Evolutionary conservation across 306 rosid species (phyloP), one percentile per base, ranked within the genome.

Genomic region (Vigna mungo): DNA sequence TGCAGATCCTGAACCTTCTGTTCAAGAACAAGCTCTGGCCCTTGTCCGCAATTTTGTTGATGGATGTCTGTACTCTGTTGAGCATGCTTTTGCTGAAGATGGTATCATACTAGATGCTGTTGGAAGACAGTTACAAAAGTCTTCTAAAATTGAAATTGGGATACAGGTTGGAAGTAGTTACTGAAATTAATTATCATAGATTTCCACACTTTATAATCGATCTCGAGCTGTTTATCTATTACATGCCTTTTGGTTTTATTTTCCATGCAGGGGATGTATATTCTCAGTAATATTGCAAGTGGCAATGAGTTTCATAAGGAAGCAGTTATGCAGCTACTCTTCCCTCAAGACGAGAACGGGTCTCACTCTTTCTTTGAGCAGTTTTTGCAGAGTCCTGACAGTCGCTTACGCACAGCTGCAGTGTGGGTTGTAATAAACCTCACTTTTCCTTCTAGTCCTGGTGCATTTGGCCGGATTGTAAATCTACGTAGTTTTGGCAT

Each of bases 31-130:
- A 80, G 90, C 97, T 81, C 91, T 92, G 77, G 92, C 88, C 67
- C 92, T 95, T 81, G 86, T 95, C 73, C 84, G 97, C 76, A 95
- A 95, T 87, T 88, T 95, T 73, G 88, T 95, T 78, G 97, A 91
- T 87, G 97, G 99, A 84, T 84, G 86, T 81, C 36, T 88, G 56
- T 69, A 91, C 62, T 89, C 87, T 81, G 60, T 92, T 71, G 88
- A 90, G 78, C 88, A 86, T 71, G 89, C 80, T 55, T 89, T 92
- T 73, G 82, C 91, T 71, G 97, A 91, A 79, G 90, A 92, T 87
- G 89, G 88, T 54, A 76, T 92, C 30, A 75, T 95, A 79, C 81
- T 95, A 76, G 87, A 90, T 79, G 91, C 99, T 55, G 86, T 95
- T 69, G 90, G 88, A 82, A 90, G 90, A 86, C 97, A 78, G 71